Evolutionary conservation across 495 filamentous ascomycete genomes (phyloP).

Genomic region (Podospora bellae-mahoneyi): DNA sequence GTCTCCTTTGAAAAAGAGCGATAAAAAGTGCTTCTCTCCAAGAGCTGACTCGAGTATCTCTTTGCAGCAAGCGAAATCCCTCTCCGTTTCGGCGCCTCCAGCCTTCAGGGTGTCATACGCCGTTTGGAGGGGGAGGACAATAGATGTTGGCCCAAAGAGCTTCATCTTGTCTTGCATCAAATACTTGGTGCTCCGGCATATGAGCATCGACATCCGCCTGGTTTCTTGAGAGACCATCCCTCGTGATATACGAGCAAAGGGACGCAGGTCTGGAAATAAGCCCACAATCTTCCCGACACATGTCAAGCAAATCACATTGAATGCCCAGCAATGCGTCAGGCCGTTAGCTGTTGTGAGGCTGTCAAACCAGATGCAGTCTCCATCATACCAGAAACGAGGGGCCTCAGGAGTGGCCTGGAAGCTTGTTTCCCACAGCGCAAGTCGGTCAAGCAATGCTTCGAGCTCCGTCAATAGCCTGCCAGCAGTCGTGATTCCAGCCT

Average conservation of each 20-base stretch:
- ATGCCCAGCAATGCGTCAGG: slow-evolving; percentile 39
- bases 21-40: slow-evolving; percentile 16
- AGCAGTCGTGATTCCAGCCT: neutral
- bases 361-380: slow-evolving; percentile 29
- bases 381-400: slow-evolving; percentile 15
- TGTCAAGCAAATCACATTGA: slow-evolving; percentile 32
- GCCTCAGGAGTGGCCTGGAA: slow-evolving; percentile 10
- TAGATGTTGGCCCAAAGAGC: slow-evolving; percentile 41
- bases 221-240: slow-evolving; percentile 8
- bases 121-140: slow-evolving; percentile 29
- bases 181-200: slow-evolving; percentile 40
- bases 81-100: slow-evolving; percentile 10
- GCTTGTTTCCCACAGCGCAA: slow-evolving; percentile 22
- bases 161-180: slow-evolving; percentile 42
- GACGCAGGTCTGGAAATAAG: slow-evolving; percentile 11
- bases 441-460: slow-evolving; percentile 7
- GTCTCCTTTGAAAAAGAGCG: slow-evolving; percentile 13
- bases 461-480: slow-evolving; percentile 5
- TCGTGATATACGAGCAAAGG: neutral
- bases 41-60: slow-evolving; percentile 9
- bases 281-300: slow-evolving; percentile 27
- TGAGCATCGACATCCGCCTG: slow-evolving; percentile 24
- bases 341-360: slow-evolving; percentile 39
- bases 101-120: slow-evolving; percentile 20
- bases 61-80: slow-evolving; percentile 22